These are phyloP conservation scores for Gnetum montanum DNA, from an alignment of 75 land plant genomes.

Conservation along the genomic window DNA sequence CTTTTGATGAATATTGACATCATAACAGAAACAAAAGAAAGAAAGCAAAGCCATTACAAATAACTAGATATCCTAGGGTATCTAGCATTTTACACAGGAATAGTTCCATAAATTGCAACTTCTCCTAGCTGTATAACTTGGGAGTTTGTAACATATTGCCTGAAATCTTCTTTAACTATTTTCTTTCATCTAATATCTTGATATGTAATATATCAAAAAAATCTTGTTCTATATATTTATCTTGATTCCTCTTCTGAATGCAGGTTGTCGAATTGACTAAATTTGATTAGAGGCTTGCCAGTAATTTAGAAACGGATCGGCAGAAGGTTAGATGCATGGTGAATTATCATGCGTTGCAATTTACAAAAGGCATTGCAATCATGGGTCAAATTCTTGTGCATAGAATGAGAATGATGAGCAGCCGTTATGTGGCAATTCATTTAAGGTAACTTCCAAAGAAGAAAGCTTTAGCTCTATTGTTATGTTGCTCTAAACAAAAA, in stretches of 20 bases:
- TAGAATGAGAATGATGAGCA: slow-evolving; percentile 67
- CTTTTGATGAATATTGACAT: no score
- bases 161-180: no score
- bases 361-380: slow-evolving; percentile 49
- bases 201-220: no score
- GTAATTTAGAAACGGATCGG: slow-evolving; percentile 60
- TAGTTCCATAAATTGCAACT: no score
- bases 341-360: slow-evolving; percentile 86
- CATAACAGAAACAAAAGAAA: no score
- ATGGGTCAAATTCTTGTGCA: slow-evolving; percentile 66
- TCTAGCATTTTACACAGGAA: no score
- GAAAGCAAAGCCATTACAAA: no score
- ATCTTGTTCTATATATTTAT: slow-evolving; percentile 1
- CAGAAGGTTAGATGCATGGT: slow-evolving; percentile 94
- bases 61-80: no score
- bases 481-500: background rate
- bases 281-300: slow-evolving; percentile 92
- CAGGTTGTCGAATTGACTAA: slow-evolving; percentile 93
- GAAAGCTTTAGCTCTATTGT: background rate
- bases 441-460: slow-evolving; percentile 52
- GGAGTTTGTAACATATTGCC: no score
- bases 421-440: slow-evolving; percentile 84
- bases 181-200: no score
- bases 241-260: slow-evolving; percentile 7
- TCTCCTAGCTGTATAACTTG: no score